Percentiles rank a stretch among this genome's conserved stretches.
These are phyloP conservation scores for Volutella citrinella DNA, from an alignment of 2,329 filamentous ascomycete species.

Conservation along the genomic window DNA sequence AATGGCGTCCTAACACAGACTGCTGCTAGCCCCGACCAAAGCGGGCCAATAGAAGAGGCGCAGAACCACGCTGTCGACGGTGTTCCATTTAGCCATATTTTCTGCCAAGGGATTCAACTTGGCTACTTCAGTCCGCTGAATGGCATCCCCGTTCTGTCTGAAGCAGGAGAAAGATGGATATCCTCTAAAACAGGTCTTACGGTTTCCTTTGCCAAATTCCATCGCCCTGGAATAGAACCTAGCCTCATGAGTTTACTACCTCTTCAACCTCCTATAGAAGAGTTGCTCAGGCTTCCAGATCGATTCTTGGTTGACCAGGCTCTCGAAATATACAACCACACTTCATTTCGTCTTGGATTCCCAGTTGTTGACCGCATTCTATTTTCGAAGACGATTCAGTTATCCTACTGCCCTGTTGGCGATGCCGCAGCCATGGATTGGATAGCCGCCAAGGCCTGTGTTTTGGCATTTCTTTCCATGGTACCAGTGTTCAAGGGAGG, in stretches of 20 bases:
- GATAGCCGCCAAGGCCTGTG: slow-evolving; percentile 41
- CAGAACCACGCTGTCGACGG: no score
- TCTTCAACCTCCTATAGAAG: neutral
- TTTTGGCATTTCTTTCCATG: slow-evolving; percentile 47
- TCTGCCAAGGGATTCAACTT: no score
- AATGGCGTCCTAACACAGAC: no score
- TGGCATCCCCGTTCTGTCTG: no score
- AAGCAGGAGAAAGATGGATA: no score
- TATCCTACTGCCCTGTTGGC: slow-evolving; percentile 38
- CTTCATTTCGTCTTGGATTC: slow-evolving; percentile 42
- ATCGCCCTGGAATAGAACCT: no score
- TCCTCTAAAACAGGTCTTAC: no score
- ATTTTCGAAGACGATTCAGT: slow-evolving; percentile 42
- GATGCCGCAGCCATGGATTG: slow-evolving; percentile 19
- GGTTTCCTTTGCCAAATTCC: no score
- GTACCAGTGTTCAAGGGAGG: slow-evolving; percentile 19
- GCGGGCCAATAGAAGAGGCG: no score
- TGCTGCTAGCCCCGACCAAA: no score
- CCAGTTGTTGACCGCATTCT: slow-evolving; percentile 46
- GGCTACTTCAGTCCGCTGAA: no score
- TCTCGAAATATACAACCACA: slow-evolving; percentile 22
- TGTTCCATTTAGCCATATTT: no score
- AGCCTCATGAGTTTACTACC: slow-evolving; percentile 4
- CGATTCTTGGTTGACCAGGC: slow-evolving; percentile 25
- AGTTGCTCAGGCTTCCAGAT: slow-evolving; percentile 15